These are phyloP conservation scores for Daldinia childiae DNA, from an alignment of 495 filamentous ascomycete genomes.

Conservation along the genomic window DNA sequence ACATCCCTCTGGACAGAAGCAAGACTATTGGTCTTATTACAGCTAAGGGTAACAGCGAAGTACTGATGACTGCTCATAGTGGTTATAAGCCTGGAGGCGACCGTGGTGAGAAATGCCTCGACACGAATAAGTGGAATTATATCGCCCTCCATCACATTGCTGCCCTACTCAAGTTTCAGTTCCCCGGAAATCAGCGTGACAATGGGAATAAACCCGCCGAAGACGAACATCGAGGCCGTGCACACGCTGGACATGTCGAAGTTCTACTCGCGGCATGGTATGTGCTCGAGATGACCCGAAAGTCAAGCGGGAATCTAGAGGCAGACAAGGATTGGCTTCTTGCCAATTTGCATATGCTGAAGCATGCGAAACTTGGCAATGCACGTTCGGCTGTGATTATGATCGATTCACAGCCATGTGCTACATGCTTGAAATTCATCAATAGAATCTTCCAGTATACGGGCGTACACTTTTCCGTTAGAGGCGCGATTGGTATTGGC, in stretches of 20 bases:
- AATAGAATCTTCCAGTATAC: constrained; percentile 34
- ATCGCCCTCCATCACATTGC: constrained; percentile 35
- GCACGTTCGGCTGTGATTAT: constrained; percentile 22
- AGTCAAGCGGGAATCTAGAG: neutral
- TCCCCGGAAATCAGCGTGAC: constrained; percentile 33
- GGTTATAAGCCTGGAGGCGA: constrained; percentile 26
- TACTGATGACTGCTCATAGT: constrained; percentile 35
- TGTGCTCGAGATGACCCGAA: constrained; percentile 16
- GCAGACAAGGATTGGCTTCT: constrained; percentile 15
- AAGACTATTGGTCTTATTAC: constrained; percentile 43
- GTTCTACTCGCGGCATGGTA: constrained; percentile 41
- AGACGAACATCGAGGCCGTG: constrained; percentile 31
- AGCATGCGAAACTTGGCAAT: constrained; percentile 10
- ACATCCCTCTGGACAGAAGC: constrained; percentile 26
- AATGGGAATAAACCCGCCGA: constrained; percentile 6
- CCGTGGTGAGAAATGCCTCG: constrained; percentile 26
- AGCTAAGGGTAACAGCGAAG: constrained; percentile 15
- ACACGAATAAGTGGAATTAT: constrained; percentile 35
- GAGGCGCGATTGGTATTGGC: constrained; percentile 26
- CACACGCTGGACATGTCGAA: constrained; percentile 44
- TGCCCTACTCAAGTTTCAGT: constrained; percentile 24
- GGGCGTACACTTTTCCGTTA: constrained; percentile 24
- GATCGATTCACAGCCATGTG: constrained; percentile 40
- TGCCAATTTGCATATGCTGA: constrained; percentile 15
- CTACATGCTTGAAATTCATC: constrained; percentile 33